Base-by-base conservation (phyloP, 2,329 filamentous ascomycete genomes). In the Calonectria pseudoturangicola region DNA sequence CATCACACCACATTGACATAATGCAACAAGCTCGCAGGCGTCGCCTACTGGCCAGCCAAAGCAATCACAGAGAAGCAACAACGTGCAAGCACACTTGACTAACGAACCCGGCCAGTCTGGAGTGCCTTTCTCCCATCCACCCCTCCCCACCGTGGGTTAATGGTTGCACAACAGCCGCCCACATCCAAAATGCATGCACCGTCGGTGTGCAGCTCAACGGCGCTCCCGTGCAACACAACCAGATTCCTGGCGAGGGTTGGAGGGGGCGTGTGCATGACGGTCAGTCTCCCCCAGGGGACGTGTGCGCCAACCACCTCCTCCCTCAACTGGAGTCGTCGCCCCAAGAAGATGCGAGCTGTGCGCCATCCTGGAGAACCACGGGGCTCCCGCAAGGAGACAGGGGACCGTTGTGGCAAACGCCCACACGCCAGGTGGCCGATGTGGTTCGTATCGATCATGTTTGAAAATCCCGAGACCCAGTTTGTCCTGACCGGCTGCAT, bases 401-500 rank as follows among this genome's bases (percentile, higher is more conserved):
- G 45, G 62, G 28, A 65, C 62, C 18, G 30, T 21, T 30, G 51
- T 48, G 63, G 43, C 27, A 56, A 58, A 67, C 43, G 50, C 18
- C 36, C 48, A 27, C 64, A 50, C 27, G 28, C 51, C 36, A 30
- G 50, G 66, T 67, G 50, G 73, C 58, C 65, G 54, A 56, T 71
- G 71, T 63, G 41, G 65, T 73, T 74, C 73, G 76, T 73, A 74
- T 76, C 72, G 73, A 77, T 74, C 68, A 79, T 79, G 69, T 70
- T 50, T 70, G 54, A 48, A 70, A 69, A 73, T 72, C 66, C 66
- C 65, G 68, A 71, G 43, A 60, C 64, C 41, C 70, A 67, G 66
- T 43, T 33, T 72, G 68, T 70, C 27, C 72, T 80, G 79, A 80
- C 77, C 79, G 77, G 76, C 75, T 79, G 74, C 77, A 79, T 73